Base-by-base conservation (phyloP, 148 eudicot species). In the Cornus suecica region DNA sequence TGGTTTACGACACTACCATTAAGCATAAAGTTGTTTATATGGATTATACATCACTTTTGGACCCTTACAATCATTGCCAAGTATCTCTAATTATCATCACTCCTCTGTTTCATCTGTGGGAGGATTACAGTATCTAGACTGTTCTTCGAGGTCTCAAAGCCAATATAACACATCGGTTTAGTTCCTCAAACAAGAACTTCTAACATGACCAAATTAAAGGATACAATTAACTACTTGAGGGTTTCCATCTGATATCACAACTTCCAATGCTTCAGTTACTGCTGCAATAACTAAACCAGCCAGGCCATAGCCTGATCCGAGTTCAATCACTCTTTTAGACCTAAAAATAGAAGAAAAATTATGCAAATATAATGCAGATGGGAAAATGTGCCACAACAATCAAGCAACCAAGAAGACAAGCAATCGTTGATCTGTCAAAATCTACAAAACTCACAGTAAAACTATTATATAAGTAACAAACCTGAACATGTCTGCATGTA, bases 221-320 rank as follows among this genome's bases (percentile, higher is more conserved):
- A 94, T 94, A 94, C 98, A 94, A 83, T 94, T 91, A 83, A 92
- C 89, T 48, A 92, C 98, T 89, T 90, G 94, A 65, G 98, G 98
- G 76, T 94, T 94, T 80, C 97, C 98, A 83, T 92, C 97, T 74
- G 98, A 86, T 83, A 94, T 89, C 45, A 94, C 88, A 76, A 94
- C 89, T 80, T 94, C 90, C 42, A 80, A 83, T 68, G 97, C 97
- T 70, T 92, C 90, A 18, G 95, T 84, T 72, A 69, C 88, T 71
- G 85, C 71, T 16, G 95, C 93, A 87, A 92, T 84, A 67, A 90
- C 88, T 77, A 92, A 86, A 74, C 95, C 98, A 76, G 93, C 98
- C 73, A 94, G 77, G 20, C 98, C 98, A 81, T 92, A 94, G 67
- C 97, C 98, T 56, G 97, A 85, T 24, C 98, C 97, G 75, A 94